Evolutionary conservation across 2,329 filamentous ascomycete species (phyloP).

Genomic region (Simplicillium sp.): DNA sequence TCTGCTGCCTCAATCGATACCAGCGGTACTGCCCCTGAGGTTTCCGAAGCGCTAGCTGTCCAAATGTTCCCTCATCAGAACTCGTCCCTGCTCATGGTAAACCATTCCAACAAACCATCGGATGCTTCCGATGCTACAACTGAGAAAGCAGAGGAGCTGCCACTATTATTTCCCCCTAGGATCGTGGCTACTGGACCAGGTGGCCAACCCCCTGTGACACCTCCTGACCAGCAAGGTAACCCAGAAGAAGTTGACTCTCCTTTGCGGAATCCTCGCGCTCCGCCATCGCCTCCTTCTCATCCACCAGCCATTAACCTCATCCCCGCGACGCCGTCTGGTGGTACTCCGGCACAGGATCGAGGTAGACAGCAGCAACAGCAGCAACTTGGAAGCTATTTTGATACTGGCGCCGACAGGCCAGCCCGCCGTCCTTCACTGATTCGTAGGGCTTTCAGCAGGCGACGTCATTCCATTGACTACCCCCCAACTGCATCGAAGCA

Average conservation of each 20-base stretch:
- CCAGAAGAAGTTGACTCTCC: slow-evolving; percentile 51
- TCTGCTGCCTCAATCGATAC: slow-evolving; percentile 53
- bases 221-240: slow-evolving; percentile 37
- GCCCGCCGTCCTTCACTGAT: slow-evolving; percentile 40
- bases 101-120: slow-evolving; percentile 42
- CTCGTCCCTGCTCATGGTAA: slow-evolving; percentile 51
- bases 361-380: slow-evolving; percentile 23
- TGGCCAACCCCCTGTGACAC: slow-evolving; percentile 35
- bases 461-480: slow-evolving; percentile 32
- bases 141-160: slow-evolving; percentile 12
- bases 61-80: slow-evolving; percentile 57
- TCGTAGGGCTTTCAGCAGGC: slow-evolving; percentile 41
- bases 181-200: slow-evolving; percentile 29
- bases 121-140: slow-evolving; percentile 29
- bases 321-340: slow-evolving; percentile 51
- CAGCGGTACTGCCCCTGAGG: slow-evolving; percentile 50
- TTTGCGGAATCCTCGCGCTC: slow-evolving; percentile 50
- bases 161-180: slow-evolving; percentile 19
- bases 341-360: slow-evolving; percentile 42
- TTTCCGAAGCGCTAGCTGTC: slow-evolving; percentile 53
- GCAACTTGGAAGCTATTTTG: slow-evolving; percentile 45
- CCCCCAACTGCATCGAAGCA: slow-evolving; percentile 28
- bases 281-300: slow-evolving; percentile 39
- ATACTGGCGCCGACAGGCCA: slow-evolving; percentile 35
- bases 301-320: slow-evolving; percentile 46